These are phyloP conservation scores for Phlyctochytrium planicorne DNA, from an alignment of 192 early-diverging fungal species.

Conservation along the genomic window DNA sequence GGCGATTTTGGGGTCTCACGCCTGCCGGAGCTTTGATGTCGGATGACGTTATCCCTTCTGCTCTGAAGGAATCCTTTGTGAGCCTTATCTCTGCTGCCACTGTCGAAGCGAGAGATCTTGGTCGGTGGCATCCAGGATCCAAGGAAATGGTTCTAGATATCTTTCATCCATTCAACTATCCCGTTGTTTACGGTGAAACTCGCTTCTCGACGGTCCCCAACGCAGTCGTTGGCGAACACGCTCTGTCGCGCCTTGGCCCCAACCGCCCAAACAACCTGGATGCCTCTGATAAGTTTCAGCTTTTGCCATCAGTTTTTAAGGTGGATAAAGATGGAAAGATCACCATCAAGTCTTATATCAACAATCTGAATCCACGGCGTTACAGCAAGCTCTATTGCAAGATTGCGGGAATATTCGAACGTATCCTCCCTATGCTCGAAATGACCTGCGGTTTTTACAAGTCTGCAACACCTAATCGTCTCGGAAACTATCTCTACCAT, in stretches of 20 bases:
- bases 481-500: background rate
- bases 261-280: background rate
- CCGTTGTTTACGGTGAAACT: slow-evolving; percentile 32
- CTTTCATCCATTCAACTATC: slow-evolving; percentile 54
- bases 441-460: background rate
- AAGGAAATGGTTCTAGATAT: slow-evolving; percentile 48
- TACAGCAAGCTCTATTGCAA: slow-evolving; percentile 49
- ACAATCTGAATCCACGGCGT: slow-evolving; percentile 63
- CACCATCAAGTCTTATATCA: slow-evolving; percentile 65
- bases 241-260: background rate
- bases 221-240: background rate
- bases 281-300: slow-evolving; percentile 43
- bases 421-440: slow-evolving; percentile 67
- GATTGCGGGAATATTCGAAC: slow-evolving; percentile 49
- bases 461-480: background rate
- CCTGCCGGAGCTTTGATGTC: too few relatives aligned
- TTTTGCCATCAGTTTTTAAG: slow-evolving; percentile 67
- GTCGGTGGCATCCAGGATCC: slow-evolving; percentile 44
- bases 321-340: slow-evolving; percentile 48
- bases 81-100: slow-evolving; percentile 1
- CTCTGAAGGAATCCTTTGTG: background rate
- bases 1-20: too few relatives aligned
- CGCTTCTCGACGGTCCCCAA: background rate
- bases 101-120: slow-evolving; percentile 5
- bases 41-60: background rate